Evolutionary conservation across 768 basidiomycete species (phyloP), one percentile per base, ranked within the genome.

Genomic region (Calocybe indica): DNA sequence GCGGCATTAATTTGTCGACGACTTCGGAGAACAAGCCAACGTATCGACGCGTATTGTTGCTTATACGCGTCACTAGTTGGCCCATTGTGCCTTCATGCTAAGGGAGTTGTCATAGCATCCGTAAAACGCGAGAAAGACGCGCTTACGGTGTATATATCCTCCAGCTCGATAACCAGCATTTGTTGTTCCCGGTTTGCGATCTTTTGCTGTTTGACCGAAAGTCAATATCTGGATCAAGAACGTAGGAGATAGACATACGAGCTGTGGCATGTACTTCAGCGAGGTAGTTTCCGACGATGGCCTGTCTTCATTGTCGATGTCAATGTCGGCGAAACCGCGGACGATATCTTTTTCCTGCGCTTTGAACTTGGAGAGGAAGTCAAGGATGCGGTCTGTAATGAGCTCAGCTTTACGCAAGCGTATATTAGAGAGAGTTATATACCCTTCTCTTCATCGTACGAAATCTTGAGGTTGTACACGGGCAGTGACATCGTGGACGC

Each of bases 171-270:
- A 36, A 83, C 71, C 7, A 99, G 70, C 79, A 88, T 88, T 55
- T 92, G 82, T 63, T 92, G 87, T 52, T 96, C 90, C 33, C 96
- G 80, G 66, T 99, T 95, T 43, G 95, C 91, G 50, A 99, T 81
- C 38, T 74, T 72, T 93, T 92, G 91, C 92, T 94, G 35, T 13
- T 13, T 43, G 58, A 29, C 56, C 22, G 37, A 33, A 37, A 22
- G 22, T 22, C 22, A 22, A 22, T 22, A 22, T 11, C 39, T 35
- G 65, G 38, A 29, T 50, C 14, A 34, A 35, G 29, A 34, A 37
- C 10, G 14, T 40, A 13, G 30, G 28, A 28, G 22, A 22, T 32
- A 13, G 46, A 40, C 82, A 60, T 66, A 95, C 92, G 58, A 96
- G 70, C 58, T 90, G 88, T 28, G 75, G 69, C 76, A 89, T 85